A percentile compares a stretch with the other conserved stretches of the same genome.
phyloP scores from a whole-genome alignment of 208 protist genomes.

The Trypanosoma melophagium region DNA sequence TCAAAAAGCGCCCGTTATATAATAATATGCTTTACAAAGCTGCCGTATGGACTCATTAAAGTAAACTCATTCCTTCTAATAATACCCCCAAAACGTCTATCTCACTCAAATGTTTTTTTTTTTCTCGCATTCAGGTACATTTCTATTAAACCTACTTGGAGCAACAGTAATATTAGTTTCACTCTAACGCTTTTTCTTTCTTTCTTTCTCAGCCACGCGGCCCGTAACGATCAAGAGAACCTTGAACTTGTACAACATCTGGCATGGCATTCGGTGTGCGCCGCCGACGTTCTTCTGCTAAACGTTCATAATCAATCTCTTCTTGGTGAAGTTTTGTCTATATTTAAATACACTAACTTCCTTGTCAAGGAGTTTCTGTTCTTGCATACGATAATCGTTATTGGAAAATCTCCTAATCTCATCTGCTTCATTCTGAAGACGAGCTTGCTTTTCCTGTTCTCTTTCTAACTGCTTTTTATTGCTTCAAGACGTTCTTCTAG shows the following conservation, averaged over 20 bases:
- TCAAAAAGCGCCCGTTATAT: too few relatives aligned
- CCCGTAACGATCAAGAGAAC: conserved; percentile 9
- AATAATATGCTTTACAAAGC: too few relatives aligned
- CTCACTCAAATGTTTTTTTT: too few relatives aligned
- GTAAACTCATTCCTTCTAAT: too few relatives aligned
- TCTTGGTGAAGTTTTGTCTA: conserved; percentile 59
- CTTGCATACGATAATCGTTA: conserved; percentile 49
- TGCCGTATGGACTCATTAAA: too few relatives aligned
- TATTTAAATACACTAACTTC: conserved; percentile 81
- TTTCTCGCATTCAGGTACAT: too few relatives aligned
- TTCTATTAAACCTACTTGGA: too few relatives aligned
- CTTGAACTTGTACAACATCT: conserved; percentile 28
- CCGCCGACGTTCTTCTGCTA: conserved; percentile 61
- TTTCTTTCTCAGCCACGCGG: not conserved
- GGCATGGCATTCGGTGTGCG: conserved; percentile 23
- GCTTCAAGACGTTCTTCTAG: conserved; percentile 49
- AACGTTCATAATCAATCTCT: conserved; percentile 72
- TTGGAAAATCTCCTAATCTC: conserved; percentile 45
- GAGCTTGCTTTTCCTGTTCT: conserved; percentile 41
- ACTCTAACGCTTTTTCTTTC: not conserved
- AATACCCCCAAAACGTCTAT: too few relatives aligned
- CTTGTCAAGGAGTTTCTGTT: conserved; percentile 75
- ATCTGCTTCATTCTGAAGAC: conserved; percentile 51
- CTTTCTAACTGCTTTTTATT: conserved; percentile 34
- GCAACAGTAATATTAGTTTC: too few relatives aligned